Percentiles rank a stretch among this genome's conserved stretches.
Conservation (phyloP, 139 green algal species). For the Astrephomene gubernaculifera region DNA sequence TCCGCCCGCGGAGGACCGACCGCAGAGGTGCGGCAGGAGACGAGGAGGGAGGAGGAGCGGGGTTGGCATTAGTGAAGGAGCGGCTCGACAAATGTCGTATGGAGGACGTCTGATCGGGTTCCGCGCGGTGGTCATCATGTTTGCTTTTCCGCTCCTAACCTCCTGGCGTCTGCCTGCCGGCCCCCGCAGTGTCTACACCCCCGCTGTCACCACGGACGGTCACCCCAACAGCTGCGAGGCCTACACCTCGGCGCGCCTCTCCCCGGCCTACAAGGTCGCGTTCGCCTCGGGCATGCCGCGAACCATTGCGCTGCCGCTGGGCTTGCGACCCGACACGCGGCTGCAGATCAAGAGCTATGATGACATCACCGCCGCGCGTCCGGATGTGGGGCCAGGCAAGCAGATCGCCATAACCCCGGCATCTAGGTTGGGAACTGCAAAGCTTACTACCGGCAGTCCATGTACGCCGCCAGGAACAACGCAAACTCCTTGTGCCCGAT, state of each 20-base stretch:
- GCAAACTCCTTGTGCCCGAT: no score
- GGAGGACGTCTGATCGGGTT: no score
- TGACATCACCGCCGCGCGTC: not conserved
- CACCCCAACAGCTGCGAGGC: conserved; percentile 24
- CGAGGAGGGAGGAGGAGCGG: not conserved
- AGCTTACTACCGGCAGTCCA: no score
- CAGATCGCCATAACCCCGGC: no score
- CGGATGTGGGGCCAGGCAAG: conserved; percentile 37
- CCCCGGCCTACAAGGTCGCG: conserved; percentile 30
- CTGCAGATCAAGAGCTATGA: conserved; percentile 17
- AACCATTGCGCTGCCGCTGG: conserved; percentile 4
- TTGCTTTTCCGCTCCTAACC: no score
- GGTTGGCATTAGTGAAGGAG: not conserved
- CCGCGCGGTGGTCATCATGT: no score
- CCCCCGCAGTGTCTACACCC: conserved; percentile 34
- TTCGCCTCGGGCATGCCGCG: conserved; percentile 23
- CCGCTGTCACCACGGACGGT: not conserved
- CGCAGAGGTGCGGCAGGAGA: conserved; percentile 12
- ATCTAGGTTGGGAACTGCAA: no score
- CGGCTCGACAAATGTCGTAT: no score
- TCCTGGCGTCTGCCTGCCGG: no score
- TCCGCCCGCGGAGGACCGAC: conserved; percentile 11
- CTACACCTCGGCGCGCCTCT: conserved; percentile 6
- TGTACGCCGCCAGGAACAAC: no score
- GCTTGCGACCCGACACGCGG: conserved; percentile 18